Base-by-base conservation (phyloP, 2,329 filamentous ascomycete genomes). In the Cladosporium sp. region DNA sequence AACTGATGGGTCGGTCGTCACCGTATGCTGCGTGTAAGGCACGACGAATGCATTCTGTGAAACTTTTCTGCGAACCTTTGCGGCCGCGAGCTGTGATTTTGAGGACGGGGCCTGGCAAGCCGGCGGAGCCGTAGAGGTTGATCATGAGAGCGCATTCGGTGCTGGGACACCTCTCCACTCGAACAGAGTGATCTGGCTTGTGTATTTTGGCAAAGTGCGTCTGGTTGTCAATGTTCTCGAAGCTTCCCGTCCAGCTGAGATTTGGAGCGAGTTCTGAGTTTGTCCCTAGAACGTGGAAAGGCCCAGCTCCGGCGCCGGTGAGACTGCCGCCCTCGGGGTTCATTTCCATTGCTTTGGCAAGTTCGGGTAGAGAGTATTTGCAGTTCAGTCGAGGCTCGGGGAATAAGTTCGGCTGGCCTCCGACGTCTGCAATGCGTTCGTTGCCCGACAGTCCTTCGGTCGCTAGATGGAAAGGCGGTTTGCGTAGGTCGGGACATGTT, bases 171-270 rank as follows among this genome's bases (percentile, higher is more conserved):
- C 32, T 50, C 4, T 33, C 13, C 12, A 43, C 48, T 8, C 16
- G 19, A 7, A 54, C 40, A 4, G 52, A 47, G 2, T 50, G 36
- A 59, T 64, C 58, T 57, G 71, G 60, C 35, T 72, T 70, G 40
- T 75, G 71, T 13, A 70, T 64, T n/a, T 64, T 72, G 13, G 74
- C 68, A 36, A 55, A 59, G 29, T 55, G 57, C 2, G 62, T 62
- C 41, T 54, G 42, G 27, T 64, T 64, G 11, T 54, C 39, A 29
- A 60, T 46, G 16, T 58, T 49, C 0, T 57, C 52, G 38, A 57
- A 63, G 4, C 49, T 38, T 2, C 48, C 51, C 36, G 55, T 16
- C 62, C 62, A 64, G 47, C 54, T 56, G 6, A 64, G 46, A 36
- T 64, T 64, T 4, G 62, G 57, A 1, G 60, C 57, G 4, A 63